These are phyloP conservation scores for Entomophthora muscae DNA, from an alignment of 371 early-diverging fungal genomes.

Conservation along the genomic window DNA sequence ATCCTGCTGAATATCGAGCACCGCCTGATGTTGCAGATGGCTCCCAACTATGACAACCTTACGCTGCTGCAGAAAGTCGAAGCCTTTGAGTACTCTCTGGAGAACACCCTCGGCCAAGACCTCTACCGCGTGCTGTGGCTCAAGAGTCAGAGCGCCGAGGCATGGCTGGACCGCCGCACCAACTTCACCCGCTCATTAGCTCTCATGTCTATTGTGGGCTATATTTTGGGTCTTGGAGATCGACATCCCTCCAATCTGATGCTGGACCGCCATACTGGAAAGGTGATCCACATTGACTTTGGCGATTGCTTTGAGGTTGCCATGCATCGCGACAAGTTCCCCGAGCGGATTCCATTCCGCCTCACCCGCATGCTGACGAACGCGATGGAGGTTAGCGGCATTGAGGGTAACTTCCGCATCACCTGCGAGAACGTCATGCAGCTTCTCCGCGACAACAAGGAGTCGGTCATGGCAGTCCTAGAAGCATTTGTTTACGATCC, in stretches of 20 bases:
- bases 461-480: conserved; percentile 93
- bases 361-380: conserved; percentile 95
- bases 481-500: conserved; percentile 98
- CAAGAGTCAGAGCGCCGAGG: conserved; percentile 87
- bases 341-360: conserved; percentile 96
- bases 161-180: conserved; percentile 89
- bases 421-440: conserved; percentile 95
- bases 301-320: conserved; percentile 98
- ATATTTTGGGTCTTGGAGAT: conserved; percentile 95
- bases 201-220: conserved; percentile 97
- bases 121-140: conserved; percentile 90
- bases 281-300: conserved; percentile 97
- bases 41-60: conserved; percentile 84
- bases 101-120: conserved; percentile 89
- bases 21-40: conserved; percentile 86
- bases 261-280: conserved; percentile 83
- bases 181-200: conserved; percentile 93
- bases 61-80: conserved; percentile 88
- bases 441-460: conserved; percentile 88
- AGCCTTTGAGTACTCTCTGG: conserved; percentile 89
- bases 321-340: conserved; percentile 92
- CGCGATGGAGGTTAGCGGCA: conserved; percentile 94
- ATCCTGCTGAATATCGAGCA: conserved; percentile 87
- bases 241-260: conserved; percentile 97
- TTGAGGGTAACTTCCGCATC: conserved; percentile 89